Conservation (phyloP, 2,329 filamentous ascomycete species). For the Arthrinium phaeospermum region DNA sequence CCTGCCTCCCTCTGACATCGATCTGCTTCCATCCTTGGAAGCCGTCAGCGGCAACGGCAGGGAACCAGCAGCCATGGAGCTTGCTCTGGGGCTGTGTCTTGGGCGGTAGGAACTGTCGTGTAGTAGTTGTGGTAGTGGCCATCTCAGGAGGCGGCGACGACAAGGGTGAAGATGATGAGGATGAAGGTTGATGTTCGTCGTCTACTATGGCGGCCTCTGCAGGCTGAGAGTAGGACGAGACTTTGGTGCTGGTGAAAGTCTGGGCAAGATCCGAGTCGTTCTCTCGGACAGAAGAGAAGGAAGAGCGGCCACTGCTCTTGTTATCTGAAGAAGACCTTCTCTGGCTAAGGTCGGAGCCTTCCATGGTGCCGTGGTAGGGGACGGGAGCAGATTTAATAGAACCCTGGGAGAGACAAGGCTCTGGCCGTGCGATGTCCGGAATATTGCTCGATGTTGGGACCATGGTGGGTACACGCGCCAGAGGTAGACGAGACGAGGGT, state of each 20-base stretch:
- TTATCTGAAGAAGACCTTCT: slow-evolving; percentile 19
- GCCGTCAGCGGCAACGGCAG: slow-evolving; percentile 53
- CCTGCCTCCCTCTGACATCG: slow-evolving; percentile 61
- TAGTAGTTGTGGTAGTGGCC: slow-evolving; percentile 48
- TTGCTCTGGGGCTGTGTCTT: slow-evolving; percentile 61
- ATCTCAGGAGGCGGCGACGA: slow-evolving; percentile 48
- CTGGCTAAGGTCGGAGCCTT: slow-evolving; percentile 29
- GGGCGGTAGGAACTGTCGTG: slow-evolving; percentile 56
- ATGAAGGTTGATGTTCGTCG: slow-evolving; percentile 14
- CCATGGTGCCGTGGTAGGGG: slow-evolving; percentile 35
- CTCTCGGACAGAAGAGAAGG: slow-evolving; percentile 68
- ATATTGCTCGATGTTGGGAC: slow-evolving; percentile 29
- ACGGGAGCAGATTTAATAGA: slow-evolving; percentile 31
- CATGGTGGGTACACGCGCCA: slow-evolving; percentile 27
- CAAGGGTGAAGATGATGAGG: slow-evolving; percentile 32
- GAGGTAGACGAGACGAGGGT: slow-evolving; percentile 2
- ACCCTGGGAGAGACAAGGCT: slow-evolving; percentile 26
- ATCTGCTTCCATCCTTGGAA: slow-evolving; percentile 70
- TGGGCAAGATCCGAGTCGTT: slow-evolving; percentile 64
- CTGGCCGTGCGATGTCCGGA: slow-evolving; percentile 27
- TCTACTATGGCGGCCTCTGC: slow-evolving; percentile 59
- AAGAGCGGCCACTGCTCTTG: slow-evolving; percentile 39
- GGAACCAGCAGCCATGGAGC: slow-evolving; percentile 64
- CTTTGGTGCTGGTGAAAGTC: slow-evolving; percentile 67
- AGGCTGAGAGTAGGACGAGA: slow-evolving; percentile 61